A percentile compares a stretch with the other conserved stretches of the same genome.
phyloP scores from a whole-genome alignment of 2,329 filamentous ascomycete genomes.

The Monosporascus ibericus region DNA sequence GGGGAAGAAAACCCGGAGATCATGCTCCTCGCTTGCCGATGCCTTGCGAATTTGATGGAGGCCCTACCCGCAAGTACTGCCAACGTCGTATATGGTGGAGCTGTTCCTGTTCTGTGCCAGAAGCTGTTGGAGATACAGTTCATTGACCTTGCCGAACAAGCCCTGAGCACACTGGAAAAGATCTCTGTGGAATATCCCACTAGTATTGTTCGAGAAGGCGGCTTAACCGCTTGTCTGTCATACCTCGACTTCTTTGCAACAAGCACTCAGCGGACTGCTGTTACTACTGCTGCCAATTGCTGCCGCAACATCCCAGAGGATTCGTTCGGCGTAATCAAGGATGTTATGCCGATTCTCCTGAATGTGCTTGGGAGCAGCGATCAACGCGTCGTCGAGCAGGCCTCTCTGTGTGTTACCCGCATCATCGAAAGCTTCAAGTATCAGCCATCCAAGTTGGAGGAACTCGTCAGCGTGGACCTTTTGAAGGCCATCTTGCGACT shows the following conservation, averaged over 20 bases:
- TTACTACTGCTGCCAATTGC: slow-evolving; percentile 96
- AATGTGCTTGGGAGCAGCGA: slow-evolving; percentile 89
- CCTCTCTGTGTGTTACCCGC: slow-evolving; percentile 87
- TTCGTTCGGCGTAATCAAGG: slow-evolving; percentile 82
- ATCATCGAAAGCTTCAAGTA: slow-evolving; percentile 97
- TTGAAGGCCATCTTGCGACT: slow-evolving; percentile 80
- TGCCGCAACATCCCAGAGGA: slow-evolving; percentile 95
- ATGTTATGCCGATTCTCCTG: slow-evolving; percentile 93
- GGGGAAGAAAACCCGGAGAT: slow-evolving; percentile 91
- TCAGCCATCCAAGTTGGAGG: slow-evolving; percentile 80
- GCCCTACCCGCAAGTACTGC: slow-evolving; percentile 86
- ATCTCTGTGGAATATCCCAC: slow-evolving; percentile 94
- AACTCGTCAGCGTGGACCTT: slow-evolving; percentile 82
- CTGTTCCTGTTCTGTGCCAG: slow-evolving; percentile 88
- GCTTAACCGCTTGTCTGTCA: slow-evolving; percentile 88
- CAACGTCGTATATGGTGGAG: slow-evolving; percentile 95
- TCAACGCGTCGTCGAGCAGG: slow-evolving; percentile 94
- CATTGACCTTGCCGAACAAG: slow-evolving; percentile 95
- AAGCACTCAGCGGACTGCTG: slow-evolving; percentile 90
- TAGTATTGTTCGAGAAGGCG: slow-evolving; percentile 92
- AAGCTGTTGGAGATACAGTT: slow-evolving; percentile 95
- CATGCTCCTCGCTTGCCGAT: slow-evolving; percentile 94
- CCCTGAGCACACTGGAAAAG: slow-evolving; percentile 92
- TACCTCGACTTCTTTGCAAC: slow-evolving; percentile 98
- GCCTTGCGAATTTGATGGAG: slow-evolving; percentile 96